Evolutionary conservation across 352 stramenopile genomes (phyloP), one percentile per base, ranked within the genome.

Genomic region (Plasmopara viticola): DNA sequence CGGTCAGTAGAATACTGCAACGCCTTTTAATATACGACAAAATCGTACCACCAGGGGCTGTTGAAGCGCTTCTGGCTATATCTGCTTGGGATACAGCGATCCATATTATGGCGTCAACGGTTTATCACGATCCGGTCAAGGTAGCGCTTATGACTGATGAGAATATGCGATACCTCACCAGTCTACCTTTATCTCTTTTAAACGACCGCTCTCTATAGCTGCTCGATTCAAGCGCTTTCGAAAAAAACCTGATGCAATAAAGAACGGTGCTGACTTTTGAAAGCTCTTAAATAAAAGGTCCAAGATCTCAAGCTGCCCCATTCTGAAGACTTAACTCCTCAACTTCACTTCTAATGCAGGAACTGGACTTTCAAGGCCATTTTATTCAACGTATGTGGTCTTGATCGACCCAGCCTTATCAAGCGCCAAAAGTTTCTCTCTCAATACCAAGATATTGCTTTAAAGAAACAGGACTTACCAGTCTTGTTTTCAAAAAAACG

Each of bases 91-190:
- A 56, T 44, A 9, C 29, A n/a, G 17, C 34, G 9, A 10, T 44
- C 17, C 41, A 56, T 14, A 50, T 56, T 38, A 51, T 56, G 34
- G 50, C 50, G 6, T 41, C 41, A 29, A 50, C 40, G 2, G 18
- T 56, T 3, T 44, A 50, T 13, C 50, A 50, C 9, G 50, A 56
- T 18, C 50, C 50, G 4, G 12, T 45, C 6, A 50, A 56, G 25
- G 13, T 53, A 10, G 15, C 40, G 0, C 37, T 46, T 17, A n/a
- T 46, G n/a, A 53, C 20, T 25, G 20, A 25, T 25, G 20, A 25
- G 20, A 25, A 25, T 5, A 35, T 37, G 6, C 47, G 17, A 20
- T 53, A 39, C 38, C 29, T 53, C 37, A 40, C 47, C 47, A 53
- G 34, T 38, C 38, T 46, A 28, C 40, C 9, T 14, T 46, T 39